Percentiles rank a stretch among this genome's conserved stretches.
phyloP scores from a whole-genome alignment of 495 filamentous ascomycete genomes.

The Echria macrotheca region DNA sequence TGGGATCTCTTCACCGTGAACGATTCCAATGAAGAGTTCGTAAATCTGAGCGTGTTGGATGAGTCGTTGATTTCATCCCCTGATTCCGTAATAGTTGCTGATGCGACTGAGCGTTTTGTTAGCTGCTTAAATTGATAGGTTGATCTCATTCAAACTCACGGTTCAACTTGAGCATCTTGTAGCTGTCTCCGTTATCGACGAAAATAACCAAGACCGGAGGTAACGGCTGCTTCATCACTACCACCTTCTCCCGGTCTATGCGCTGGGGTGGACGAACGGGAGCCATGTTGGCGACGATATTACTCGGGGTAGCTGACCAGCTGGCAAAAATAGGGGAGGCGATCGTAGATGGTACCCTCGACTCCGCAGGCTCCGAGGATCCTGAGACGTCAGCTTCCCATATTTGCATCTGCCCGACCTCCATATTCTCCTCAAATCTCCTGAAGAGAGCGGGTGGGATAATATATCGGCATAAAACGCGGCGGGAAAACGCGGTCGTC shows the following conservation, averaged over 20 bases:
- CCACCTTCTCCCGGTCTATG: too few relatives aligned
- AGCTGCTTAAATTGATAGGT: too few relatives aligned
- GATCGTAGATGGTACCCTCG: neutral
- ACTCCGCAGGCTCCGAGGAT: neutral
- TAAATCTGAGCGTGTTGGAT: too few relatives aligned
- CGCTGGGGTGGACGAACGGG: neutral
- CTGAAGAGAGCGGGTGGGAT: neutral
- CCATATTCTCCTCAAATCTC: neutral
- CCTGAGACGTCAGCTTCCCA: neutral
- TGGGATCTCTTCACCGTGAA: too few relatives aligned
- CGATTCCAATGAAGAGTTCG: too few relatives aligned
- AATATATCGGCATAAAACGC: neutral
- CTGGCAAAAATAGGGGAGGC: too few relatives aligned
- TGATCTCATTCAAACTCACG: neutral
- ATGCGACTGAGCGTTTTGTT: too few relatives aligned
- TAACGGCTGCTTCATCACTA: too few relatives aligned
- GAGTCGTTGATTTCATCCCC: too few relatives aligned
- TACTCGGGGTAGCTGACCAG: too few relatives aligned
- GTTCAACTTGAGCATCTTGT: neutral
- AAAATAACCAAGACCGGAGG: neutral
- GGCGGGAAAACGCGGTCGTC: neutral
- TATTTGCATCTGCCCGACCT: neutral
- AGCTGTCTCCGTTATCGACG: neutral
- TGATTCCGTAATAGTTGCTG: too few relatives aligned
- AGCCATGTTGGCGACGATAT: neutral